A percentile compares a stretch with the other conserved stretches of the same genome.
Evolutionary conservation across 2,329 filamentous ascomycete species (phyloP).

Genomic region (Calonectria pseudoreteaudii): DNA sequence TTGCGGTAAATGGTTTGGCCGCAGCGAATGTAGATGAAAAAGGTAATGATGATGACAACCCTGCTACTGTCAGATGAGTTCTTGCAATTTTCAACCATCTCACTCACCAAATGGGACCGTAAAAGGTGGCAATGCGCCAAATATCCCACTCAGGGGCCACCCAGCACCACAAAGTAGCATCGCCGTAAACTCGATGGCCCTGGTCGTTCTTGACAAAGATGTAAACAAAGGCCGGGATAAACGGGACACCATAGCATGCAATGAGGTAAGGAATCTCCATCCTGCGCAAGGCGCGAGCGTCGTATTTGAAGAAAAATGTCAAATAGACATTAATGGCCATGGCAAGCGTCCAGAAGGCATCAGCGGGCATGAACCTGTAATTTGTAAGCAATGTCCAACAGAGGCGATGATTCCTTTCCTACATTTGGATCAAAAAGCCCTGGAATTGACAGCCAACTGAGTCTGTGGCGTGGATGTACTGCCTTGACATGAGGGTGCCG

Average conservation of each 20-base stretch:
- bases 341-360: conserved; percentile 80
- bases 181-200: conserved; percentile 74
- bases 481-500: conserved; percentile 78
- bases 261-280: conserved; percentile 79
- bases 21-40: conserved; percentile 75
- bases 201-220: conserved; percentile 70
- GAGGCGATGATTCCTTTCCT: conserved; percentile 44
- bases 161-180: conserved; percentile 88
- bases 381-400: conserved; percentile 27
- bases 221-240: conserved; percentile 75
- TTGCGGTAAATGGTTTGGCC: conserved; percentile 76
- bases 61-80: conserved; percentile 50
- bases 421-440: conserved; percentile 86
- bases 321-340: conserved; percentile 89
- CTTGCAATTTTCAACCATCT: too few relatives aligned
- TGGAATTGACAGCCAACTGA: conserved; percentile 77
- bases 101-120: conserved; percentile 75
- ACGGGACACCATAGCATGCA: conserved; percentile 78
- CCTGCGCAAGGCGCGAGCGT: conserved; percentile 70
- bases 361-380: conserved; percentile 81
- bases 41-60: conserved; percentile 70
- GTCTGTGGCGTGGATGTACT: conserved; percentile 62
- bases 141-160: conserved; percentile 74
- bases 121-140: conserved; percentile 80
- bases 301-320: conserved; percentile 82